Conservation (phyloP, 805 yeast species). For the Wickerhamiella azymoides region DNA sequence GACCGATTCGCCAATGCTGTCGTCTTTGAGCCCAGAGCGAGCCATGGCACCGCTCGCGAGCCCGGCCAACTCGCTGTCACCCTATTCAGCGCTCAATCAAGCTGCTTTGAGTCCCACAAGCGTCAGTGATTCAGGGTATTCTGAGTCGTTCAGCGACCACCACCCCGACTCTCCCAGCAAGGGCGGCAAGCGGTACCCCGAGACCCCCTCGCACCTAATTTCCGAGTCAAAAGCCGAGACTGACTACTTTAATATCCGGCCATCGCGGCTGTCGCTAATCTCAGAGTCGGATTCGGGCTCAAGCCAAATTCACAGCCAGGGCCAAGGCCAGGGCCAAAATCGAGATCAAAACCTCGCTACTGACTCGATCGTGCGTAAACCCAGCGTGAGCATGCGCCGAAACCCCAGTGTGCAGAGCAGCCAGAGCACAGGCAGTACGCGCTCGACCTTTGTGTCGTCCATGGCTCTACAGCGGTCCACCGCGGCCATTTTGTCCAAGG, state of each 20-base stretch:
- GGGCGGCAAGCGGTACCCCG: slow-evolving; percentile 7
- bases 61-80: not conserved
- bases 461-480: slow-evolving; percentile 3
- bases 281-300: slow-evolving; percentile 19
- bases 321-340: too few relatives aligned
- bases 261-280: slow-evolving; percentile 2
- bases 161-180: slow-evolving; percentile 10
- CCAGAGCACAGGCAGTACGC: not conserved
- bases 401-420: not conserved
- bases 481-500: not conserved
- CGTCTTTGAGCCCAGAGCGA: not conserved
- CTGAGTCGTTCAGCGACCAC: slow-evolving; percentile 13
- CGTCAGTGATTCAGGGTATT: not conserved
- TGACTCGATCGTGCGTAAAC: not conserved
- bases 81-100: not conserved
- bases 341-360: not conserved
- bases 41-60: not conserved
- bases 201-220: slow-evolving; percentile 9
- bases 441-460: not conserved
- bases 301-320: too few relatives aligned
- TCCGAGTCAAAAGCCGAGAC: slow-evolving; percentile 1
- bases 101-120: not conserved
- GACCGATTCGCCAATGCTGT: not conserved
- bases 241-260: slow-evolving; percentile 9
- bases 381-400: not conserved